Conservation (phyloP, 2,329 filamentous ascomycete species). For the Epichloe glyceriae region DNA sequence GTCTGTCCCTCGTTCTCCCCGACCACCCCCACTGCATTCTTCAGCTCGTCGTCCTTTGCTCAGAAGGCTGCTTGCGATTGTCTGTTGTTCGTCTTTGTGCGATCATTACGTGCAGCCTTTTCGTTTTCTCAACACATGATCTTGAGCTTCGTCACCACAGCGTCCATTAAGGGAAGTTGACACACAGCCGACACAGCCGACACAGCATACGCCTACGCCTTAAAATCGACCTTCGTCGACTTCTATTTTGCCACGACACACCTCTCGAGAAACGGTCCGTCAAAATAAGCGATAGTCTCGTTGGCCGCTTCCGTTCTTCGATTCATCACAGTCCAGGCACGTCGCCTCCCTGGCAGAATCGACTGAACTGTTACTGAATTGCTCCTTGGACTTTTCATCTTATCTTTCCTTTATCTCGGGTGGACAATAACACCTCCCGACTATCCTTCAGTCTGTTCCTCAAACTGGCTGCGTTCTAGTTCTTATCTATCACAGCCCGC, state of each 20-base stretch:
- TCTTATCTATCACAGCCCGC: not conserved
- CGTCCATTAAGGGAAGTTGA: not conserved
- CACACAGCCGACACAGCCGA: not conserved
- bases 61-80: not conserved
- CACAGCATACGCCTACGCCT: not conserved
- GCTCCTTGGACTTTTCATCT: not conserved
- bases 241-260: not conserved
- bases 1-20: conserved; percentile 21
- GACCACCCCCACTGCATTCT: conserved; percentile 16
- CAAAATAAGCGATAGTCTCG: not conserved
- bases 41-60: conserved; percentile 8
- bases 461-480: not conserved
- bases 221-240: not conserved
- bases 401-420: not conserved
- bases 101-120: not conserved
- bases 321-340: not conserved
- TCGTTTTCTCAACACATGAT: not conserved
- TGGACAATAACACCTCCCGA: not conserved
- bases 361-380: conserved; percentile 9
- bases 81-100: conserved; percentile 2
- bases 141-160: not conserved
- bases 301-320: not conserved
- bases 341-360: conserved; percentile 13
- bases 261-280: not conserved
- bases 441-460: not conserved